Evolutionary conservation across 116 monocot genomes (phyloP).

Genomic region (Thalassia testudinum): DNA sequence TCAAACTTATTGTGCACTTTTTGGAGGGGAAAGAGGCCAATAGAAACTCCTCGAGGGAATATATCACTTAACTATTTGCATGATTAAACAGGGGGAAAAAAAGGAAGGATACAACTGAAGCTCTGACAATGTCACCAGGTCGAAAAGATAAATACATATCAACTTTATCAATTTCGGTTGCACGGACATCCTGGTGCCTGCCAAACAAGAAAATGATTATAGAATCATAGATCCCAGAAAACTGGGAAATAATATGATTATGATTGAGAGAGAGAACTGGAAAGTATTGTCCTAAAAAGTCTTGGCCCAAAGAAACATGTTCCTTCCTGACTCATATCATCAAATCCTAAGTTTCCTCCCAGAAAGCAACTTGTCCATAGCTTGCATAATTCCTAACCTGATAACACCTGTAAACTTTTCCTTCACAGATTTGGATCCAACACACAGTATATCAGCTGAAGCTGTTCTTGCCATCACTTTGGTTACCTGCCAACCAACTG

Average conservation of each 20-base stretch:
- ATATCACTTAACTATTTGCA: no score
- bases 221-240: not conserved
- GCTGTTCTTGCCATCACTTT: slow-evolving; percentile 85
- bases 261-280: not conserved
- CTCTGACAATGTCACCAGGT: slow-evolving; percentile 89
- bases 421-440: slow-evolving; percentile 63
- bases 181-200: slow-evolving; percentile 98
- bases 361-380: no score
- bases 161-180: slow-evolving; percentile 99
- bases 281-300: no score
- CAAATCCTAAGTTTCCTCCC: no score
- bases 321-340: no score
- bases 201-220: slow-evolving; percentile 8
- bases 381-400: slow-evolving; percentile 25
- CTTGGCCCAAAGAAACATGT: no score
- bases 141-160: slow-evolving; percentile 89
- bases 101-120: slow-evolving; percentile 90
- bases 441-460: slow-evolving; percentile 94
- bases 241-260: not conserved
- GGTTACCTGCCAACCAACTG: slow-evolving; percentile 45
- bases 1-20: no score
- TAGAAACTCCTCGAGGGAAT: no score
- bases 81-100: no score
- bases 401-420: slow-evolving; percentile 90
- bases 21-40: no score